phyloP scores from a whole-genome alignment of 768 basidiomycete genomes.

The Leccinum rimulosum region DNA sequence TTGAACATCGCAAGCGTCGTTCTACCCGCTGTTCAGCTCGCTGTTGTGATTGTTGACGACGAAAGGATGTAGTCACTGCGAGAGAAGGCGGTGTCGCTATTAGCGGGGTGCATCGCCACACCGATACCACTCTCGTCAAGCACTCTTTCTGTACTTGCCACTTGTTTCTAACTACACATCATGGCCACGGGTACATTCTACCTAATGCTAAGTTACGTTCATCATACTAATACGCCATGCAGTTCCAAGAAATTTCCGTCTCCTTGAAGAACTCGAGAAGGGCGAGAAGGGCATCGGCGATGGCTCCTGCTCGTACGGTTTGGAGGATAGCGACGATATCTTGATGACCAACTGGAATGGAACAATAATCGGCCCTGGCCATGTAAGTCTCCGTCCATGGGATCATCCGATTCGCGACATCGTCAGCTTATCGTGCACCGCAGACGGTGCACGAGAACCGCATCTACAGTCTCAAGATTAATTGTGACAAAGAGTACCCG shows the following conservation, averaged over 20 bases:
- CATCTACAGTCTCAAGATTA: constrained; percentile 93
- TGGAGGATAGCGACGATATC: constrained; percentile 95
- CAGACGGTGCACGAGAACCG: constrained; percentile 98
- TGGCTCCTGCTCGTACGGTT: constrained; percentile 94
- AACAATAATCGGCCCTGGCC: constrained; percentile 97
- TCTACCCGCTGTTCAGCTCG: constrained; percentile 7
- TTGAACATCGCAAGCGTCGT: constrained; percentile 56
- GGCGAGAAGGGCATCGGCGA: constrained; percentile 99
- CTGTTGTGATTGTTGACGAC: constrained; percentile 16
- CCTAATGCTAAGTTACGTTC: background rate
- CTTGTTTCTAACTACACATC: constrained; percentile 11
- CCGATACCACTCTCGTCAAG: background rate
- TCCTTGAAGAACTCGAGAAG: constrained; percentile 98
- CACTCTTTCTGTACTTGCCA: constrained; percentile 1
- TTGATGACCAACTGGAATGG: constrained; percentile 99
- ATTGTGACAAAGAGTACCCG: constrained; percentile 74
- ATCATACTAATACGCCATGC: constrained; percentile 5
- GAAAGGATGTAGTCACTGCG: constrained; percentile 20
- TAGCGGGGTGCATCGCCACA: constrained; percentile 7
- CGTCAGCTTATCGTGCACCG: constrained; percentile 12
- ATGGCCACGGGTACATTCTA: constrained; percentile 53
- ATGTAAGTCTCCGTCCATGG: constrained; percentile 54
- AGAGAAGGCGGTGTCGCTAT: constrained; percentile 30
- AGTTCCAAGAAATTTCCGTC: constrained; percentile 97
- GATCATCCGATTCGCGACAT: constrained; percentile 11